phyloP scores from a whole-genome alignment of 2,329 filamentous ascomycete species.

The Colletotrichum gloeosporioides region DNA sequence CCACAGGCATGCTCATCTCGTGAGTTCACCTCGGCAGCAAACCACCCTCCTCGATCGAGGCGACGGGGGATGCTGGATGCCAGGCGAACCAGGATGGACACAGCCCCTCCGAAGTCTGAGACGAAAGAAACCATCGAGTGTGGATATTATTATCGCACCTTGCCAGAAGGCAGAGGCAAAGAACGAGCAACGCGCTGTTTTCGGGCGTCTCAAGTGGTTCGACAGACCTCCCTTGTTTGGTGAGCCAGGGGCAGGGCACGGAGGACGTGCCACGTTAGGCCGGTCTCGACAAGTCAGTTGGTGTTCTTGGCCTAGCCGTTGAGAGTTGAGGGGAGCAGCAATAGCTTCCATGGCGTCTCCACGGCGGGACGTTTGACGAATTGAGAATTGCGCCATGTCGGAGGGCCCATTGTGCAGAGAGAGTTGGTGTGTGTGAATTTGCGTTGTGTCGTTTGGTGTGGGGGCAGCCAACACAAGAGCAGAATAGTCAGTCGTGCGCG shows the following conservation, averaged over 20 bases:
- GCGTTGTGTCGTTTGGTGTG: neutral
- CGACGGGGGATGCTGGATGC: neutral
- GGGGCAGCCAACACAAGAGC: neutral
- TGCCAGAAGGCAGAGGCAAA: neutral
- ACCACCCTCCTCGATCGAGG: neutral
- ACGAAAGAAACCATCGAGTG: slow-evolving; percentile 1
- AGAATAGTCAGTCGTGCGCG: neutral
- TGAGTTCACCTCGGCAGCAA: slow-evolving; percentile 15
- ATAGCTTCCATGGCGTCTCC: neutral
- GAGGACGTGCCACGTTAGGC: neutral
- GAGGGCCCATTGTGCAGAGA: neutral
- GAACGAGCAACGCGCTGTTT: neutral
- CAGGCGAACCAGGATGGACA: neutral
- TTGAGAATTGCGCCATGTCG: neutral
- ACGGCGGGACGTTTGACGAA: neutral
- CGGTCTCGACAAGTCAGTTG: neutral
- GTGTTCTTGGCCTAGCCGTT: neutral
- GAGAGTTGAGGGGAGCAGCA: slow-evolving; percentile 1
- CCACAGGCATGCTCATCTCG: neutral
- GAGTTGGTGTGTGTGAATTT: neutral
- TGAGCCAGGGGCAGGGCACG: neutral
- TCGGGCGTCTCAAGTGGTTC: slow-evolving; percentile 16
- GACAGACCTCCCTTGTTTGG: neutral
- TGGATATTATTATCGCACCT: slow-evolving; percentile 15
- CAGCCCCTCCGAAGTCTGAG: neutral